These are phyloP conservation scores for Mucor velutinosus DNA, from an alignment of 371 early-diverging fungal genomes.

Conservation along the genomic window DNA sequence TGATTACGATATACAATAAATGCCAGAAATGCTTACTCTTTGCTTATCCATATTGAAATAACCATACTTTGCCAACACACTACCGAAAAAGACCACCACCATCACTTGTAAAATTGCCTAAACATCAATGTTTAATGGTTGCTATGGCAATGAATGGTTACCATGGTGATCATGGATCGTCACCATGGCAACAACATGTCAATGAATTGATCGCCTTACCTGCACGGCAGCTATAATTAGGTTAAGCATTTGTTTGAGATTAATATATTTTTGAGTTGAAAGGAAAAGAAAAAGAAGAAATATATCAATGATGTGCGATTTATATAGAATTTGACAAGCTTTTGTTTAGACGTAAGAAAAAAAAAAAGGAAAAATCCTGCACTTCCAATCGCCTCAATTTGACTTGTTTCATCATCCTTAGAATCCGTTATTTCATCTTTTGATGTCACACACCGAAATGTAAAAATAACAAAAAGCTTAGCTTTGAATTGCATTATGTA, in stretches of 20 bases:
- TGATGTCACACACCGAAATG: neutral
- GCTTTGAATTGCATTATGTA: neutral
- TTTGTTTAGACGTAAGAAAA: neutral
- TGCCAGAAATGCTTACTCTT: constrained; percentile 37
- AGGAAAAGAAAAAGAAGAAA: neutral
- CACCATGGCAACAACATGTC: neutral
- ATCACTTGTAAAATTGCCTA: constrained; percentile 62
- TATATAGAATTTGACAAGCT: constrained; percentile 3
- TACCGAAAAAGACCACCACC: constrained; percentile 48
- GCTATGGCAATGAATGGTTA: neutral
- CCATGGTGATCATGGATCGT: neutral
- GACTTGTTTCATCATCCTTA: constrained; percentile 18
- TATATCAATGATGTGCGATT: neutral
- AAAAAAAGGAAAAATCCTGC: constrained; percentile 8
- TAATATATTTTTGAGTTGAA: neutral
- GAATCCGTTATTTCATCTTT: neutral
- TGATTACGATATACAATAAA: neutral
- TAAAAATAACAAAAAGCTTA: constrained; percentile 2
- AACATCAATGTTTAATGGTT: neutral
- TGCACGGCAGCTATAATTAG: constrained; percentile 29
- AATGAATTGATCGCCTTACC: constrained; percentile 10
- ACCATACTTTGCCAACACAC: constrained; percentile 47
- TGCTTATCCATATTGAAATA: constrained; percentile 51
- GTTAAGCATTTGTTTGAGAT: constrained; percentile 10
- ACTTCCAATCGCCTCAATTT: constrained; percentile 11